Evolutionary conservation across 495 filamentous ascomycete species (phyloP).

Genomic region (Trichocladium uniseriatum): DNA sequence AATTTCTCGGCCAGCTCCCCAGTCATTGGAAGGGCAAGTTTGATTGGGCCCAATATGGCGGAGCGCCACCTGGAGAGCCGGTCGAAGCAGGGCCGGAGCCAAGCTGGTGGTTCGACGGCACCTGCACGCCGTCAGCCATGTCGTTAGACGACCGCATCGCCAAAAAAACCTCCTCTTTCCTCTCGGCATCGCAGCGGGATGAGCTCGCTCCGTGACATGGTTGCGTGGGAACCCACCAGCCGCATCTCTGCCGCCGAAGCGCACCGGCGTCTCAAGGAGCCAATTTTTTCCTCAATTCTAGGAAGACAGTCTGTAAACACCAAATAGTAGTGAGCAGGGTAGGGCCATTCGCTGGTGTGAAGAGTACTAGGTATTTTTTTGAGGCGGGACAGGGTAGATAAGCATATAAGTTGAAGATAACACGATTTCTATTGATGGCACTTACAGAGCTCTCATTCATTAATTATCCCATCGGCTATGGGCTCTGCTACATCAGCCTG

Average conservation of each 20-base stretch:
- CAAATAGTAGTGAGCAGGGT: too few species aligned
- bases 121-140: not conserved
- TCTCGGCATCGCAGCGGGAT: not conserved
- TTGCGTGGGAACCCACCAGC: not conserved
- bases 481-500: too few species aligned
- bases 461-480: too few species aligned
- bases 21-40: not conserved
- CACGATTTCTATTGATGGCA: too few species aligned
- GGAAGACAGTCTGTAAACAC: too few species aligned
- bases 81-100: not conserved
- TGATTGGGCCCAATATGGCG: not conserved
- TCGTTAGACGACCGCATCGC: not conserved
- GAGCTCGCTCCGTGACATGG: not conserved
- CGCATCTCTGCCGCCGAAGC: not conserved
- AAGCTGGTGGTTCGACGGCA: not conserved
- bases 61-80: not conserved
- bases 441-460: too few species aligned
- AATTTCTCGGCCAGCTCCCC: not conserved
- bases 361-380: too few species aligned
- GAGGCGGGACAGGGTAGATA: too few species aligned
- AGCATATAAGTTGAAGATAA: too few species aligned
- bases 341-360: too few species aligned
- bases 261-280: too few species aligned
- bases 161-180: not conserved
- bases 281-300: too few species aligned